phyloP scores from a whole-genome alignment of 2,329 filamentous ascomycete genomes.

The Stemphylium vesicarium region DNA sequence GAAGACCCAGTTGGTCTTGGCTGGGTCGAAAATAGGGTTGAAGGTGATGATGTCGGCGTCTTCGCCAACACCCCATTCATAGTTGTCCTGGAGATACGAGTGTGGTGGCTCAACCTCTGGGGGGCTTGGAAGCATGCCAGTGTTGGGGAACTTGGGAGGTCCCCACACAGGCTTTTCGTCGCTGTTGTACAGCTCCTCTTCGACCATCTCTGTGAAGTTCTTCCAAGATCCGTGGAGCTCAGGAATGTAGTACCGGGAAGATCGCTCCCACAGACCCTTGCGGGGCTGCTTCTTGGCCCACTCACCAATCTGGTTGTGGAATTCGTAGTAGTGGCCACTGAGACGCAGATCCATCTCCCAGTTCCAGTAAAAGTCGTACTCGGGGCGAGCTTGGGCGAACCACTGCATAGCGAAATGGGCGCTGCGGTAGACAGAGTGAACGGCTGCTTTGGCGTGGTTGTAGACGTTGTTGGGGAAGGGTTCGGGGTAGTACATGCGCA shows the following conservation, averaged over 20 bases:
- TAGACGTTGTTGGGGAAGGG: slow-evolving; percentile 77
- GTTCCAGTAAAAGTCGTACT: slow-evolving; percentile 72
- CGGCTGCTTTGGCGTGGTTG: slow-evolving; percentile 67
- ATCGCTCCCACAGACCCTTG: slow-evolving; percentile 76
- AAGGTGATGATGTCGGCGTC: slow-evolving; percentile 77
- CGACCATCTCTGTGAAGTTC: slow-evolving; percentile 70
- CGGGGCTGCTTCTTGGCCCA: slow-evolving; percentile 73
- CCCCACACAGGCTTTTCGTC: slow-evolving; percentile 69
- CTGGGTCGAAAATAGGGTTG: slow-evolving; percentile 79
- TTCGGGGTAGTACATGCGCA: slow-evolving; percentile 87
- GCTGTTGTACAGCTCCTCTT: slow-evolving; percentile 61
- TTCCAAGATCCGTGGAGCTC: slow-evolving; percentile 70
- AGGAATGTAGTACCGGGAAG: slow-evolving; percentile 75
- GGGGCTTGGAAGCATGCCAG: slow-evolving; percentile 63
- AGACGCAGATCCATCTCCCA: slow-evolving; percentile 89
- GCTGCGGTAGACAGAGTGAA: slow-evolving; percentile 87
- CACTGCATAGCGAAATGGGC: slow-evolving; percentile 59
- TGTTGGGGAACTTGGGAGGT: slow-evolving; percentile 54
- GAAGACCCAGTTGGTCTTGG: slow-evolving; percentile 75
- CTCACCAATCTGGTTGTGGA: slow-evolving; percentile 69
- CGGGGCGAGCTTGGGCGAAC: slow-evolving; percentile 58
- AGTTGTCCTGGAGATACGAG: slow-evolving; percentile 66
- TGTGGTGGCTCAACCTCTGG: slow-evolving; percentile 69
- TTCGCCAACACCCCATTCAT: slow-evolving; percentile 77
- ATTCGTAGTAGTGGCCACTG: slow-evolving; percentile 82